phyloP scores from a whole-genome alignment of 805 yeast species.

The Lachancea cidri region DNA sequence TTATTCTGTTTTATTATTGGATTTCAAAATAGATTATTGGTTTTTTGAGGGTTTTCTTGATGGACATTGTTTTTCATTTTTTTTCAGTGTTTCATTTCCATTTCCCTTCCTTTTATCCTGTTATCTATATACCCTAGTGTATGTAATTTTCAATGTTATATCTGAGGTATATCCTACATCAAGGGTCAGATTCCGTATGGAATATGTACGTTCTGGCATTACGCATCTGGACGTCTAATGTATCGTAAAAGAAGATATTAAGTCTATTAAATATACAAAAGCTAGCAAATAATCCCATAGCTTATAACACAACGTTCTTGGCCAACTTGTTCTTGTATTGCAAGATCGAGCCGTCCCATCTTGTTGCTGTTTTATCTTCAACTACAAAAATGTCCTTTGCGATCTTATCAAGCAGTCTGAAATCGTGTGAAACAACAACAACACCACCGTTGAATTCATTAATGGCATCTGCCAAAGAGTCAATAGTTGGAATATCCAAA shows the following conservation, averaged over 20 bases:
- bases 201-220: too few species aligned
- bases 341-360: conserved; percentile 92
- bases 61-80: not conserved
- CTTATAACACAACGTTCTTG: conserved; percentile 70
- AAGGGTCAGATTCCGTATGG: too few species aligned
- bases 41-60: not conserved
- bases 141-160: not conserved
- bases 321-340: conserved; percentile 94
- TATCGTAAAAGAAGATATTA: not conserved
- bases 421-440: conserved; percentile 97
- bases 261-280: conserved; percentile 5
- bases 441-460: conserved; percentile 96
- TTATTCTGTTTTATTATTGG: not conserved
- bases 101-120: not conserved
- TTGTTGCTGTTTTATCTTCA: conserved; percentile 90
- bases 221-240: too few species aligned
- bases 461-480: conserved; percentile 95
- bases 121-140: not conserved
- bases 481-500: conserved; percentile 96
- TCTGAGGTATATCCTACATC: not conserved
- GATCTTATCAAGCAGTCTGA: conserved; percentile 93
- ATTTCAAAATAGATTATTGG: not conserved
- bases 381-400: conserved; percentile 97
- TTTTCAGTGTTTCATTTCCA: not conserved
- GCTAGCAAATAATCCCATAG: conserved; percentile 1